Conservation (phyloP, 805 yeast species). For the Torulaspora franciscae region DNA sequence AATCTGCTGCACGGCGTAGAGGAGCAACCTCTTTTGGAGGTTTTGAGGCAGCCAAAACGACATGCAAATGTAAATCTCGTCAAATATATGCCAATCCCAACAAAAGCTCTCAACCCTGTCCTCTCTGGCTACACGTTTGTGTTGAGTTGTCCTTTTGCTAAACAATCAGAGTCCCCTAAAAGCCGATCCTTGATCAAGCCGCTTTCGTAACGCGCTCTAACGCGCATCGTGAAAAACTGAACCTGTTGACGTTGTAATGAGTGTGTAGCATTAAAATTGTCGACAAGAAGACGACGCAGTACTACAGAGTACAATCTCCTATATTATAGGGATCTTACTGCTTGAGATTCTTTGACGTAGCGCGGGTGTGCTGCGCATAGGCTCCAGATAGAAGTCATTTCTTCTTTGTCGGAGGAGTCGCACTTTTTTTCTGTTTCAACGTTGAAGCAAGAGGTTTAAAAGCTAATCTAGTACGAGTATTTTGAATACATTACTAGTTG, state of each 20-base stretch:
- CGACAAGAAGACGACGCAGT: background rate
- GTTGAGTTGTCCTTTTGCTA: background rate
- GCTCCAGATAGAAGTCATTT: no score
- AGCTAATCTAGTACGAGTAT: no score
- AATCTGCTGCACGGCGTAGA: slow-evolving; percentile 75
- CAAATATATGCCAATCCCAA: background rate
- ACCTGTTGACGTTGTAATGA: background rate
- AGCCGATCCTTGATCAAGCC: slow-evolving; percentile 2
- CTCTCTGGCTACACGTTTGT: background rate
- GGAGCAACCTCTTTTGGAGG: slow-evolving; percentile 73
- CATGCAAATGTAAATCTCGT: slow-evolving; percentile 11
- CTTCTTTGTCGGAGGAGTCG: no score
- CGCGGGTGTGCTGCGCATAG: no score
- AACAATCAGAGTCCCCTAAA: background rate
- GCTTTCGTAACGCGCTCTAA: background rate
- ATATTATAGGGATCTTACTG: background rate
- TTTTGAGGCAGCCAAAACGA: slow-evolving; percentile 75
- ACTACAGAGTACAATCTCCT: background rate
- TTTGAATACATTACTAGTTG: no score
- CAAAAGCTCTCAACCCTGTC: background rate
- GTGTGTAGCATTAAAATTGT: no score
- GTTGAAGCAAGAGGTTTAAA: no score
- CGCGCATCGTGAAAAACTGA: background rate
- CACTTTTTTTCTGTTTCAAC: no score
- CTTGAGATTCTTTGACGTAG: no score